Conservation (phyloP, 2,329 filamentous ascomycete genomes). For the Pleomassaria siparia region DNA sequence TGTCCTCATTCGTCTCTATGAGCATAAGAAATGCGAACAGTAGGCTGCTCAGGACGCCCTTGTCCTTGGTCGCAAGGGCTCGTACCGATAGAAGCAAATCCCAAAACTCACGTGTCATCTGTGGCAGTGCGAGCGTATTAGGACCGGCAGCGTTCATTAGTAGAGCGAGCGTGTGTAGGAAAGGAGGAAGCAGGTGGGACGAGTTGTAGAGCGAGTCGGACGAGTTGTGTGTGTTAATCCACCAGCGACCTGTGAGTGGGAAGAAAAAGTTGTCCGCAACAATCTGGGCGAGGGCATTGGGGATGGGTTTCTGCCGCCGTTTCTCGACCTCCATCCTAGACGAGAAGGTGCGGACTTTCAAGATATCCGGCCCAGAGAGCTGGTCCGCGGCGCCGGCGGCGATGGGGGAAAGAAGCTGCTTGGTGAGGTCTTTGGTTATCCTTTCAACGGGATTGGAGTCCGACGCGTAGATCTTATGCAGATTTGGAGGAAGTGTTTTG, state of each 20-base stretch:
- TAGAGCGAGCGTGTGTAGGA: constrained; percentile 82
- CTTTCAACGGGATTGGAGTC: constrained; percentile 63
- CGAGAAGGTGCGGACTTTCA: constrained; percentile 89
- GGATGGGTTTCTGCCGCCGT: constrained; percentile 60
- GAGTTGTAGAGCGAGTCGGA: constrained; percentile 62
- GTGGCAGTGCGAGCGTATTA: constrained; percentile 70
- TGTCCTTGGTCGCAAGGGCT: constrained; percentile 54
- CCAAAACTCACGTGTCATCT: constrained; percentile 84
- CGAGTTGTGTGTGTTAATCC: constrained; percentile 56
- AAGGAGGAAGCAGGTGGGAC: constrained; percentile 74
- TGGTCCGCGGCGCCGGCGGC: constrained; percentile 80
- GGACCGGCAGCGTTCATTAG: constrained; percentile 82
- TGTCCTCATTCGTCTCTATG: constrained; percentile 77
- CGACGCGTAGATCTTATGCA: constrained; percentile 70
- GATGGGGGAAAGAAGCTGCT: constrained; percentile 75
- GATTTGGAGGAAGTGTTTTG: constrained; percentile 71
- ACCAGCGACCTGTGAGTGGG: constrained; percentile 80
- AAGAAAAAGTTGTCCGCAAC: constrained; percentile 81
- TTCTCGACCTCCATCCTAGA: constrained; percentile 70
- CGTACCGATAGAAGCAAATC: constrained; percentile 75
- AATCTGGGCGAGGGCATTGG: constrained; percentile 77
- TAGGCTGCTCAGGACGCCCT: constrained; percentile 70
- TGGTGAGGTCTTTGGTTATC: constrained; percentile 68
- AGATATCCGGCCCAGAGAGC: constrained; percentile 73
- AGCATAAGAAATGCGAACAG: constrained; percentile 78